Evolutionary conservation across 768 basidiomycete genomes (phyloP).

Genomic region (Trichaptum fuscoviolaceum): DNA sequence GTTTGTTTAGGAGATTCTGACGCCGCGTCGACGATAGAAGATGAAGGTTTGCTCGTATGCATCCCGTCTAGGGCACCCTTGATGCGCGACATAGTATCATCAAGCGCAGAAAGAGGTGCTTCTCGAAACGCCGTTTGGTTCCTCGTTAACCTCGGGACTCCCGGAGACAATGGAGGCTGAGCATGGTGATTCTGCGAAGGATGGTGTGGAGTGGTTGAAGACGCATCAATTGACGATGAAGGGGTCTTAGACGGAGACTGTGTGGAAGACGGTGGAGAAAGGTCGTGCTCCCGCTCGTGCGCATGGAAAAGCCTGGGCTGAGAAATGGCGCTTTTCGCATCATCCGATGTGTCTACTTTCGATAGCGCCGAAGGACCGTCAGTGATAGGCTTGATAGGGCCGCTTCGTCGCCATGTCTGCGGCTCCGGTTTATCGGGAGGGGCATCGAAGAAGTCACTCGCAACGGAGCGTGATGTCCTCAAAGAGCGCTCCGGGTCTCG

Average conservation of each 20-base stretch:
- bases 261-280: neutral
- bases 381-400: neutral
- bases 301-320: neutral
- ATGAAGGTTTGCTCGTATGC: slow-evolving; percentile 41
- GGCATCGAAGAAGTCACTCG: slow-evolving; percentile 74
- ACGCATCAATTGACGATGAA: neutral
- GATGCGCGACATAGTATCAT: slow-evolving; percentile 82
- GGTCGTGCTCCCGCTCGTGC: neutral
- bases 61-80: slow-evolving; percentile 73
- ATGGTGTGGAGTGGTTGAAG: neutral
- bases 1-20: slow-evolving; percentile 17
- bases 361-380: neutral
- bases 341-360: neutral
- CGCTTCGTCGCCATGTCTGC: neutral
- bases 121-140: slow-evolving; percentile 34
- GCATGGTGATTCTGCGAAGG: neutral
- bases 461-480: slow-evolving; percentile 44
- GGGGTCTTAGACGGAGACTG: neutral
- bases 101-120: slow-evolving; percentile 64
- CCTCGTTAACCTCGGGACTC: neutral
- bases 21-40: slow-evolving; percentile 18
- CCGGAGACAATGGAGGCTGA: neutral
- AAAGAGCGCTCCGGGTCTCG: slow-evolving; percentile 16
- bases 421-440: slow-evolving; percentile 11
- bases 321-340: neutral